phyloP scores from a whole-genome alignment of 805 yeast species.

The Starmerella floricola region DNA sequence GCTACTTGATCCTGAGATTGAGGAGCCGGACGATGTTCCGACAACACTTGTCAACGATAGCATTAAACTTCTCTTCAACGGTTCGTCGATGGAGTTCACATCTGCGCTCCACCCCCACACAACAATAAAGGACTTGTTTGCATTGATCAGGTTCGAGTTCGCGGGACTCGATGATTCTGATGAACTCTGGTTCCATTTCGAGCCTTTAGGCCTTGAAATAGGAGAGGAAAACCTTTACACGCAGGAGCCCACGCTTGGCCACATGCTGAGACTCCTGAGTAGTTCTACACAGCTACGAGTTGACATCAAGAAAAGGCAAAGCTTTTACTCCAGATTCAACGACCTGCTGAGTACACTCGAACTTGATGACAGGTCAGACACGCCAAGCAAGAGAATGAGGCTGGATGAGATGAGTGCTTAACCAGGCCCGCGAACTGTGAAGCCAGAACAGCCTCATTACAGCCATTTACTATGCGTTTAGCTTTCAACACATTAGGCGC shows the following conservation, averaged over 20 bases:
- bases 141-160: neutral
- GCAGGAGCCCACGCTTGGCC: conserved; percentile 21
- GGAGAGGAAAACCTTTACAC: conserved; percentile 25
- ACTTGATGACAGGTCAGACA: neutral
- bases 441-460: too few relatives aligned
- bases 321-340: conserved; percentile 5
- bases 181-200: conserved; percentile 15
- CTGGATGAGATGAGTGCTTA: neutral
- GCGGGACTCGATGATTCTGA: neutral
- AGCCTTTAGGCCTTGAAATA: conserved; percentile 20
- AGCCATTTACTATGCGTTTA: too few relatives aligned
- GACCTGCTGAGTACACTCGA: neutral
- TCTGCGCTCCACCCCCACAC: neutral
- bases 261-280: conserved; percentile 18
- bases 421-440: neutral
- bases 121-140: neutral
- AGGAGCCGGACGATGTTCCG: conserved; percentile 2
- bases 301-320: conserved; percentile 1
- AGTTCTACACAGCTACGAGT: neutral
- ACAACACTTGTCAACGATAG: neutral
- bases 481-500: too few relatives aligned
- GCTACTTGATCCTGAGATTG: conserved; percentile 1
- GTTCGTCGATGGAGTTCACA: neutral
- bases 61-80: neutral
- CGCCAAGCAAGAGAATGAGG: neutral